phyloP scores from a whole-genome alignment of 331 rosid species.

The Rosa hybrid region DNA sequence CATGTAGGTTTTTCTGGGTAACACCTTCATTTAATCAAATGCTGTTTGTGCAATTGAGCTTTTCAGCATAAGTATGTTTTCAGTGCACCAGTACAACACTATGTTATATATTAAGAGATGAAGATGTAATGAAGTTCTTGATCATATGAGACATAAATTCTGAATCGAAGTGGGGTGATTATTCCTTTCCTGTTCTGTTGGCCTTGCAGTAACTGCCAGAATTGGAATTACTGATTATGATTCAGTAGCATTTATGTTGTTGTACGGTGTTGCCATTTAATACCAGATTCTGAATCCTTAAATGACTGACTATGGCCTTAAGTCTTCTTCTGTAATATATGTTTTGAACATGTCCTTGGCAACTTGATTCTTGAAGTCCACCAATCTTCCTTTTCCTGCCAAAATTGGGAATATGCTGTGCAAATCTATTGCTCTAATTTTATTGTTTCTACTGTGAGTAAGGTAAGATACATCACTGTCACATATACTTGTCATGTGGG shows the following conservation, averaged over 20 bases:
- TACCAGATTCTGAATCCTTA: conserved; percentile 7
- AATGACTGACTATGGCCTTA: background rate
- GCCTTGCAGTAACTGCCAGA: background rate
- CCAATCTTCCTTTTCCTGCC: conserved; percentile 1
- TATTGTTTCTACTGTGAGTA: background rate
- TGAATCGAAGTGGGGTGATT: background rate
- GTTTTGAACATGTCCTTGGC: background rate
- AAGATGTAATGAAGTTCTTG: background rate
- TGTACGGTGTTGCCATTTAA: background rate
- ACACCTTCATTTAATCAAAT: background rate
- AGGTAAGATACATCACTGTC: background rate
- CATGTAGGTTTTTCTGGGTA: background rate
- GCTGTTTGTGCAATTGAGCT: conserved; percentile 11
- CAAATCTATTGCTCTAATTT: background rate
- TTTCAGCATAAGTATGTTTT: background rate
- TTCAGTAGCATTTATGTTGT: background rate
- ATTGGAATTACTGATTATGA: background rate
- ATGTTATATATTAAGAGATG: background rate
- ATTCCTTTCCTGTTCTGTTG: background rate
- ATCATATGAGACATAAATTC: background rate
- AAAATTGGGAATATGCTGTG: background rate
- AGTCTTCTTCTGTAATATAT: background rate
- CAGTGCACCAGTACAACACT: background rate
- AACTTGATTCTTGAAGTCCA: background rate
- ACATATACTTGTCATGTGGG: background rate